Percentiles rank a stretch among this genome's conserved stretches.
Evolutionary conservation across 2,329 filamentous ascomycete species (phyloP).

Genomic region (Calonectria honghensis): DNA sequence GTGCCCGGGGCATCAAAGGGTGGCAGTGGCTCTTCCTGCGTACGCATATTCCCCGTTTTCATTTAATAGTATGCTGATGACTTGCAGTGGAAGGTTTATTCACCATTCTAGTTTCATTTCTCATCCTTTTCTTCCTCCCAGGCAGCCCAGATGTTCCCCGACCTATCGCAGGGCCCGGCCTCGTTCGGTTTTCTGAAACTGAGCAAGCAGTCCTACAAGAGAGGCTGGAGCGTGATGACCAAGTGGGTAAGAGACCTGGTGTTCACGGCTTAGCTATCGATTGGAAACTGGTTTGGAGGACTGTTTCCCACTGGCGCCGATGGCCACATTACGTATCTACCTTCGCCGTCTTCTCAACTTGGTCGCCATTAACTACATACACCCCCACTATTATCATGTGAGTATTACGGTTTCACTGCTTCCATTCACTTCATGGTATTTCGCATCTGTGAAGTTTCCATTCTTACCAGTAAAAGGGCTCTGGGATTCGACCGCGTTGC

Average conservation of each 20-base stretch:
- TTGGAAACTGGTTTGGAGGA: constrained; percentile 64
- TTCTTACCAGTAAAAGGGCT: not conserved
- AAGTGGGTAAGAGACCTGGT: constrained; percentile 53
- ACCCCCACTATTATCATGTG: constrained; percentile 53
- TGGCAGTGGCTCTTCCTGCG: constrained; percentile 72
- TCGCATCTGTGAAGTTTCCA: too few relatives aligned
- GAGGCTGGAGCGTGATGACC: constrained; percentile 60
- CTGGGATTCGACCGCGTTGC: constrained; percentile 67
- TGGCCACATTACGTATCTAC: constrained; percentile 71
- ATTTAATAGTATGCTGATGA: constrained; percentile 8
- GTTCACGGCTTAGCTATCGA: constrained; percentile 61
- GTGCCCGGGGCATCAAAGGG: constrained; percentile 62
- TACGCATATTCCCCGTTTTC: constrained; percentile 49
- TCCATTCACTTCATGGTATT: too few relatives aligned
- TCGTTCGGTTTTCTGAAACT: constrained; percentile 60
- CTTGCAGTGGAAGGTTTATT: constrained; percentile 66
- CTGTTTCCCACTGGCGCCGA: constrained; percentile 65
- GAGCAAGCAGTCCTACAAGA: constrained; percentile 60
- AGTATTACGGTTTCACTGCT: not conserved
- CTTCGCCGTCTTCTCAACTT: constrained; percentile 71
- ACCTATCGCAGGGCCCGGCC: constrained; percentile 62
- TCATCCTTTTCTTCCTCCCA: constrained; percentile 65
- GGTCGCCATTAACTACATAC: constrained; percentile 71
- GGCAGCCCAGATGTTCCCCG: constrained; percentile 64
- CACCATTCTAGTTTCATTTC: constrained; percentile 62